Base-by-base conservation (phyloP, 345 rosid species). In the Eucalyptus regnans region DNA sequence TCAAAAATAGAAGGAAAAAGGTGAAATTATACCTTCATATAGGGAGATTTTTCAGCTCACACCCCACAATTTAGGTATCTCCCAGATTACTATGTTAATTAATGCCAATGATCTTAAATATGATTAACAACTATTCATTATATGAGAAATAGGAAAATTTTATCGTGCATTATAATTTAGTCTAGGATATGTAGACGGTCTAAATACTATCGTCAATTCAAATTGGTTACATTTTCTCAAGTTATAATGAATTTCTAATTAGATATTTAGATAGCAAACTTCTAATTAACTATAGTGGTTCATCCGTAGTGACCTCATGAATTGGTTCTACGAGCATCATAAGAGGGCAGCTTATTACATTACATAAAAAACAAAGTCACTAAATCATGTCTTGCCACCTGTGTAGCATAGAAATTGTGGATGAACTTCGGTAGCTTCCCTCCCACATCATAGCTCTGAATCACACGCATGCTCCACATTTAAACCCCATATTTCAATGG, bases 351-450 rank as follows among this genome's bases (percentile, higher is more conserved):
- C 20, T 33, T 5, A 33, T 76, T 5, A 41, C 46, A 76, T 18
- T 20, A 37, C 83, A 10, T 37, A 1, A 12, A 71, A 71, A 76
- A 76, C 46, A 68, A 16, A 76, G 83, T 22, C 48, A 76, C 83
- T 76, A 37, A 76, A 37, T 76, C 46, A 37, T 76, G 83, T 71
- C 83, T 76, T 76, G 83, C 83, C 83, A 76, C 48, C 83, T 20
- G 83, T 37, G 27, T 41, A 76, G 83, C 48, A 20, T 37, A 76
- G 27, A 76, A 76, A 76, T 76, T 76, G 48, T 37, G 27, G 83
- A 76, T 76, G 48, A 76, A 76, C 83, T 76, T 76, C 25, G 83
- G 48, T 20, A 37, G 83, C 48, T 68, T 18, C 46, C 27, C 81
- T 71, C 81, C 43, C 37, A 37, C 83, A 41, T 76, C 48, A 37